Base-by-base conservation (phyloP, 495 filamentous ascomycete genomes). In the Margaritispora aquatica region DNA sequence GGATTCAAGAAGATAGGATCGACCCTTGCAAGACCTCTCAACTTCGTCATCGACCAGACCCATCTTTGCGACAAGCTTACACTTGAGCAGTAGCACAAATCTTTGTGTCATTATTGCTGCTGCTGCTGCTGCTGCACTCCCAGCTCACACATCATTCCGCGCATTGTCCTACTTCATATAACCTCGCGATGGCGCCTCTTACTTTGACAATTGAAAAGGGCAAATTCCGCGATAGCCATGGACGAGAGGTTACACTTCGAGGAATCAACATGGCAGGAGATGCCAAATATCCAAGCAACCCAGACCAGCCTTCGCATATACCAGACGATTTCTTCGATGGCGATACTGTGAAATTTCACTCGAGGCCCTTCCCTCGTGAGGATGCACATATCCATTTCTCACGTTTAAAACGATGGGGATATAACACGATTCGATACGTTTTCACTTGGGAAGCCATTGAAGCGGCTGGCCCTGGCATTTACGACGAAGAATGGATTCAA, bases 401-500 rank as follows among this genome's bases (percentile, higher is more conserved):
- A n/a, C 77, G 91, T 29, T 72, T 98, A 54, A 86, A 86, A 61
- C 87, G 86, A 61, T 96, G 82, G 77, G 94, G 94, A 7, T 98
- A 96, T 72, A 98, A 97, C 71, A 89, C 88, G 1, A 93, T 98
- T 53, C 81, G 94, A 66, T 98, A 98, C 69, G 80, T 98, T 60
- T 98, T 96, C 69, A 97, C 93, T 0, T 98, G 94, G 94, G 94
- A 98, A 70, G 93, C 94, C n/a, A 93, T 98, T 66, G 94, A 98
- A 74, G 85, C 91, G 59, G 86, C 85, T 13, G 94, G 92, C 0
- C 94, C 94, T n/a, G 91, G 92, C 1, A 88, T 79, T 62, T 98
- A 97, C 71, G 94, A 98, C 62, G 88, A 98, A 66, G 88, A 90
- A 60, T 98, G 89, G 88, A 89, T 96, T 60, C 73, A 88, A 53